A percentile compares a stretch with the other conserved stretches of the same genome.
These are phyloP conservation scores for Leptographium flavum DNA, from an alignment of 2,329 filamentous ascomycete genomes.

Conservation along the genomic window DNA sequence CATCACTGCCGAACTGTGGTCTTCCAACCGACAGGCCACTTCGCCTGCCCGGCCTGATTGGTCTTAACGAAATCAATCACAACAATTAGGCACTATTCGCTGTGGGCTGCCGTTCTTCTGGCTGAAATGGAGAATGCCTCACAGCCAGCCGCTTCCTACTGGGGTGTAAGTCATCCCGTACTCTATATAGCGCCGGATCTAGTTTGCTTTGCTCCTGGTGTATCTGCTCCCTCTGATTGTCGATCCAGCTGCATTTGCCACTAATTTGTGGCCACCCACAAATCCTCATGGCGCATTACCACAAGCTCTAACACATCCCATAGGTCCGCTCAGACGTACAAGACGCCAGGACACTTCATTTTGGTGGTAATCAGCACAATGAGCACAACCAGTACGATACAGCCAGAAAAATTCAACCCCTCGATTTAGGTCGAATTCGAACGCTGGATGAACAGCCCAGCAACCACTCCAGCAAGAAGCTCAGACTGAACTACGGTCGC, in stretches of 20 bases:
- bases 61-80: too few species aligned
- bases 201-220: neutral
- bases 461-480: neutral
- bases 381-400: neutral
- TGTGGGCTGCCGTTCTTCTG: neutral
- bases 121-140: neutral
- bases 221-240: too few species aligned
- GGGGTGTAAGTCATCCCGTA: neutral
- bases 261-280: too few species aligned
- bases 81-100: neutral
- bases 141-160: neutral
- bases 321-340: neutral
- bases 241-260: too few species aligned
- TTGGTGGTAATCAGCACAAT: neutral
- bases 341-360: neutral
- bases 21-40: too few species aligned
- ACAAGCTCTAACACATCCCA: neutral
- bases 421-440: neutral
- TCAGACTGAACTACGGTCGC: neutral
- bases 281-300: too few species aligned
- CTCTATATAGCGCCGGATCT: neutral
- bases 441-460: neutral
- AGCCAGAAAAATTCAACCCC: neutral
- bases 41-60: too few species aligned
- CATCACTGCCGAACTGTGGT: too few species aligned